Conservation (phyloP, 805 yeast species). For the Saccharomycopsis fermentans region DNA sequence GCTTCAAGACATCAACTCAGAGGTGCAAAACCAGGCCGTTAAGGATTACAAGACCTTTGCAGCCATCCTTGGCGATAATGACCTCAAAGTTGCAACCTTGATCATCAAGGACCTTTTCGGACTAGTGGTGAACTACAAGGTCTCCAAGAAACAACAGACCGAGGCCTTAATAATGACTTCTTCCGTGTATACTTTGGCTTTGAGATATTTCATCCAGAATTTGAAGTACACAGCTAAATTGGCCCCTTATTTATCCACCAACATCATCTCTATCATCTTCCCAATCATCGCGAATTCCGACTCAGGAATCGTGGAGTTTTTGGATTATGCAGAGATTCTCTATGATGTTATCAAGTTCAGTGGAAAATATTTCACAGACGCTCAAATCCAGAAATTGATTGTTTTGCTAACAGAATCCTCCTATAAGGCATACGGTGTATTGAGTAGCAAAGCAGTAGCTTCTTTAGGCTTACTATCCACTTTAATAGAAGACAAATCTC, state of each 20-base stretch:
- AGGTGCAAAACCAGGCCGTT: conserved; percentile 17
- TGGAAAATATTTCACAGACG: conserved; percentile 3
- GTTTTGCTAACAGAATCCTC: conserved; percentile 6
- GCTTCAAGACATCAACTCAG: conserved; percentile 11
- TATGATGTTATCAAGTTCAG: conserved; percentile 9
- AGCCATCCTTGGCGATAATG: not conserved
- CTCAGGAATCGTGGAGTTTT: conserved; percentile 1
- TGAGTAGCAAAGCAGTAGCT: conserved; percentile 8
- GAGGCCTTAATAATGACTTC: conserved; percentile 8
- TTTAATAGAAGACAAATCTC: not conserved
- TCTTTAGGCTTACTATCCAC: conserved; percentile 7
- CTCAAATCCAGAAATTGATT: not conserved
- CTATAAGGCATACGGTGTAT: conserved; percentile 11
- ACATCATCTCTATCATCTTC: not conserved
- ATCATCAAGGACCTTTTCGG: not conserved
- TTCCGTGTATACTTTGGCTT: conserved; percentile 12
- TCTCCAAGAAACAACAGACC: not conserved
- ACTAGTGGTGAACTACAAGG: not conserved
- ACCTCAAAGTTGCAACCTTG: not conserved
- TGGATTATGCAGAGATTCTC: conserved; percentile 14
- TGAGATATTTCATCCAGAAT: conserved; percentile 15
- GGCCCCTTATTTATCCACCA: not conserved
- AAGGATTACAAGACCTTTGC: conserved; percentile 10
- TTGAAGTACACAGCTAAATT: not conserved
- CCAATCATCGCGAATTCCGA: conserved; percentile 1